These are phyloP conservation scores for Rubia peregrina DNA, from an alignment of 305 asterid species.

Conservation along the genomic window DNA sequence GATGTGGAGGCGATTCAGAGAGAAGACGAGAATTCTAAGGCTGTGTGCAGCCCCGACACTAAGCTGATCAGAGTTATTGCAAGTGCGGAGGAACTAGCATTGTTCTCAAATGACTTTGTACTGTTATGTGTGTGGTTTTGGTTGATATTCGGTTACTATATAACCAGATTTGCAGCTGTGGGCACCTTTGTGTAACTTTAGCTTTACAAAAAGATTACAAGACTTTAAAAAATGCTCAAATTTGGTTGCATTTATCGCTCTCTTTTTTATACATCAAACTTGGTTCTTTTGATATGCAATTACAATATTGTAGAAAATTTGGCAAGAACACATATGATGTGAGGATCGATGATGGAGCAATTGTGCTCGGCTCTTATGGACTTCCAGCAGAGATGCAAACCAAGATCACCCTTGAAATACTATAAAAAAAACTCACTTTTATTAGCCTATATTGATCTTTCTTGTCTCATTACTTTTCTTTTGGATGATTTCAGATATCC, in stretches of 20 bases:
- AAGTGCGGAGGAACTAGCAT: slow-evolving; percentile 34
- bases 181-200: too few relatives aligned
- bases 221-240: too few relatives aligned
- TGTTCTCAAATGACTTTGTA: slow-evolving; percentile 10
- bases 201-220: too few relatives aligned
- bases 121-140: too few relatives aligned
- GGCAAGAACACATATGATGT: slow-evolving; percentile 1
- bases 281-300: not conserved
- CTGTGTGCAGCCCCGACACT: slow-evolving; percentile 90
- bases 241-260: too few relatives aligned
- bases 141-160: too few relatives aligned
- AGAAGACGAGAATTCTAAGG: slow-evolving; percentile 79
- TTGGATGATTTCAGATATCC: slow-evolving; percentile 43
- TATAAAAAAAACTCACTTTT: slow-evolving; percentile 40
- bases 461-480: not conserved
- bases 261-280: not conserved
- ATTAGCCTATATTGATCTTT: not conserved
- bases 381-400: slow-evolving; percentile 73
- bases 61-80: slow-evolving; percentile 83
- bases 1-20: slow-evolving; percentile 47
- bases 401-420: slow-evolving; percentile 50
- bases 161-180: slow-evolving; percentile 17
- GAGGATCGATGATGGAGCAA: slow-evolving; percentile 84
- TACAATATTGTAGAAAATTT: slow-evolving; percentile 1
- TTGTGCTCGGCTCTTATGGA: slow-evolving; percentile 74